Percentiles rank a stretch among this genome's conserved stretches.
Evolutionary conservation across 2,329 filamentous ascomycete species (phyloP).

Genomic region (Cladorrhinum sp.): DNA sequence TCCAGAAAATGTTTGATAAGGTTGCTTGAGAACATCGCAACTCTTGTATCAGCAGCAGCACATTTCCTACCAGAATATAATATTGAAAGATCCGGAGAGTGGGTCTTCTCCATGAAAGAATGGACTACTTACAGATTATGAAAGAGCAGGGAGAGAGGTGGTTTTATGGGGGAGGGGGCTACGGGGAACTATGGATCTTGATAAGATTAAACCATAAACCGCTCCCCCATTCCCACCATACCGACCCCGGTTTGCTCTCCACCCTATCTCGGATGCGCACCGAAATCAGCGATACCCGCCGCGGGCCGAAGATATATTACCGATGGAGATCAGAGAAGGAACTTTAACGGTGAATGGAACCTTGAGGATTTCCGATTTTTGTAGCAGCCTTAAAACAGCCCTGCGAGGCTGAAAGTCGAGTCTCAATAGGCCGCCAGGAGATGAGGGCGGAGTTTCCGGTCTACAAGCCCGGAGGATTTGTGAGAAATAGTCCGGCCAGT

Average conservation of each 20-base stretch:
- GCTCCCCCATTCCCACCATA: not conserved
- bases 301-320: not conserved
- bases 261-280: not conserved
- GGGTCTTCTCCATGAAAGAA: not conserved
- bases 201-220: not conserved
- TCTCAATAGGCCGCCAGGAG: not conserved
- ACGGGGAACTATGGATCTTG: not conserved
- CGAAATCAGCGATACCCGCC: not conserved
- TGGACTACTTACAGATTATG: not conserved
- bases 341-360: not conserved
- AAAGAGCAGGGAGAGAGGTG: not conserved
- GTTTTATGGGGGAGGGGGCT: not conserved
- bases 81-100: not conserved
- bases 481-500: no score
- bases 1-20: constrained; percentile 82
- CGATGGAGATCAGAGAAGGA: not conserved
- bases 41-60: no score
- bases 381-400: not conserved
- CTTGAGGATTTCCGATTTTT: not conserved
- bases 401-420: not conserved
- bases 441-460: not conserved
- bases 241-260: not conserved
- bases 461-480: no score
- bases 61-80: not conserved
- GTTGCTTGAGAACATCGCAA: constrained; percentile 41